Evolutionary conservation across 495 filamentous ascomycete species (phyloP), one percentile per base, ranked within the genome.

Genomic region (Delitschia confertaspora): DNA sequence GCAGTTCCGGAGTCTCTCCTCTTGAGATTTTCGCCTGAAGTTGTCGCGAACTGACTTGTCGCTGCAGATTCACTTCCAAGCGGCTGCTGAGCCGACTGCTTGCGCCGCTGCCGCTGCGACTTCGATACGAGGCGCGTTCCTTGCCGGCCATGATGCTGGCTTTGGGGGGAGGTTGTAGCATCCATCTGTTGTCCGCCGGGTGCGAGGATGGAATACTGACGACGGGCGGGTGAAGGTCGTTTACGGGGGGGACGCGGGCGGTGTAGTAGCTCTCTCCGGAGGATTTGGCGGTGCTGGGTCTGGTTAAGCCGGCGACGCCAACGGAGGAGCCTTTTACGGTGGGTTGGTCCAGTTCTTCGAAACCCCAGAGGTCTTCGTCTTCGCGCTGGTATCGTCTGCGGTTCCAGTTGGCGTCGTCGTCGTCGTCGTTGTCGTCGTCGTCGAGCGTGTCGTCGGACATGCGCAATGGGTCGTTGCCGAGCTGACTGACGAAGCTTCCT

Each of bases 71-170:
- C 53, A 40, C 42, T 33, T 48, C 51, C 20, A 47, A 47, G 49
- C 60, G 42, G 29, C 60, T 68, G 47, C 65, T 69, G 20, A 47
- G 47, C 47, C 60, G 42, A 31, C 60, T 68, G 47, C 65, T 69
- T 23, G 58, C 62, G 30, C 62, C 60, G 35, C 68, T 75, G 1
- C 56, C 63, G 42, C 70, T 75, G 31, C 67, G 61, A 48, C 67
- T 78, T 35, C 75, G 62, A 49, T 70, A 35, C 6, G 39, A 45
- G 11, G 78, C 69, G 21, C 63, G 63, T 42, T 73, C 73, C 58
- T 88, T 89, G 45, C 86, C 85, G 51, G 79, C 81, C 88, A 95
- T 95, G 34, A 95, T 66, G 54, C 76, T 82, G 13, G 87, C 84
- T 36, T 73, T 74, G 26, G 88, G 88, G 2, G 86, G 86, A 2